Evolutionary conservation across 495 filamentous ascomycete species (phyloP), one percentile per base, ranked within the genome.

Genomic region (Aspergillus egyptiacus): DNA sequence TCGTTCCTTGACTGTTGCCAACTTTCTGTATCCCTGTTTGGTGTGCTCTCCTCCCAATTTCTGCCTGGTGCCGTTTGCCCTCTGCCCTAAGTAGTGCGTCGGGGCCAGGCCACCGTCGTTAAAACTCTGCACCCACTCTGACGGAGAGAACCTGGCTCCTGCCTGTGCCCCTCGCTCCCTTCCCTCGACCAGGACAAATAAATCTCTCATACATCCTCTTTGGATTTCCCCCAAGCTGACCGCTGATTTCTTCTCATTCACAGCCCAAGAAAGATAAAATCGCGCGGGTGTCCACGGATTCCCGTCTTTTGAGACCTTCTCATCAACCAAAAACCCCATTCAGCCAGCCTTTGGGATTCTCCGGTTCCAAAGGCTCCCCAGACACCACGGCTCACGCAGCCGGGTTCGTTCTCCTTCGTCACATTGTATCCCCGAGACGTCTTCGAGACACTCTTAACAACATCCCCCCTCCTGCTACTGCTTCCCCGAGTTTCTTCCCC

Each of bases 331-430:
- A 28, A 51, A 17, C 17, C 32, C 46, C 50, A 36, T 37, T 34
- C 28, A 33, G 35, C 20, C 61, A 65, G 82, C 80, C 82, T 85
- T 85, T 84, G 80, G 79, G 73, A 67, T 62, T 53, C 22, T 43
- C 46, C 53, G 40, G 53, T 54, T 61, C 80, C 81, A 84, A 86
- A 86, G 83, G 79, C 68, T 57, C 60, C 47, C 30, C 53, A 53
- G 51, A 66, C 76, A 87, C 61, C 70, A 91, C 87, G 86, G 85
- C 85, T 83, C 68, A 67, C 62, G 64, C 66, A 76, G 82, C 83
- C 81, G 78, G 78, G 43, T 66, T 64, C 50, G 68, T 75, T 50
- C 73, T 82, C 59, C 82, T 76, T 71, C 80, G 88, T 75, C 85
- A 91, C 87, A 80, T 90, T 94, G 88, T 77, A 54, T 73, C 73